Base-by-base conservation (phyloP, 2,329 filamentous ascomycete genomes). In the Cryphonectria parasitica region DNA sequence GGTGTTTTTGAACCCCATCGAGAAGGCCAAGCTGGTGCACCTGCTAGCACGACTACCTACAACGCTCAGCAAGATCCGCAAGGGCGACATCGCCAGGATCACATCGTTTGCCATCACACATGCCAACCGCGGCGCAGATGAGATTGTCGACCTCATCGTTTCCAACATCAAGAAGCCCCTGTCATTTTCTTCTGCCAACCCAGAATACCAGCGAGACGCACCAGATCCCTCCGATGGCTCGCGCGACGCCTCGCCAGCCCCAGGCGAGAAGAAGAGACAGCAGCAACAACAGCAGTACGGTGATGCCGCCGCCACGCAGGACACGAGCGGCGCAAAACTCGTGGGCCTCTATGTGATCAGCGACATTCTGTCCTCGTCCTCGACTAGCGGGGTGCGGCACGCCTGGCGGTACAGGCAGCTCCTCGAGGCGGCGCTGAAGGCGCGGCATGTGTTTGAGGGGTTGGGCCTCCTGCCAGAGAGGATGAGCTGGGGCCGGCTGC, bases 41-140 rank as follows among this genome's bases (percentile, higher is more conserved):
- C 83, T 98, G 13, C 85, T 98, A n/a, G 89, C 92, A 2, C 89
- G 94, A 22, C 83, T 98, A 36, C 96, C 96, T 0, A 92, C 90
- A 2, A 90, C 88, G 3, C 89, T 93, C 54, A 88, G 90, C 2
- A 91, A 88, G 74, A 84, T 98, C 36, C 88, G 93, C 39, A 93
- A 93, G 77, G 94, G 94, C 2, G 94, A 98, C 77, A 89, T 98
- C 62, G 95, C 94, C 1, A 88, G 94, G 6, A 86, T 98, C 2
- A 95, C 95, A 0, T 88, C 91, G 3, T 98, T 98, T 80, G 95
- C 95, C 17, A 94, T 98, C 69, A 91, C 91, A 2, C 94, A 98
- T 78, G 92, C 94, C 1, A 93, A 91, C 54, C 87, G 90, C 28
- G 96, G 95, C 22, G 92, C 93, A 17, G 92, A 97, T 74, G 96